Conservation (phyloP, 768 basidiomycete genomes). For the Rhizopogon sp. region DNA sequence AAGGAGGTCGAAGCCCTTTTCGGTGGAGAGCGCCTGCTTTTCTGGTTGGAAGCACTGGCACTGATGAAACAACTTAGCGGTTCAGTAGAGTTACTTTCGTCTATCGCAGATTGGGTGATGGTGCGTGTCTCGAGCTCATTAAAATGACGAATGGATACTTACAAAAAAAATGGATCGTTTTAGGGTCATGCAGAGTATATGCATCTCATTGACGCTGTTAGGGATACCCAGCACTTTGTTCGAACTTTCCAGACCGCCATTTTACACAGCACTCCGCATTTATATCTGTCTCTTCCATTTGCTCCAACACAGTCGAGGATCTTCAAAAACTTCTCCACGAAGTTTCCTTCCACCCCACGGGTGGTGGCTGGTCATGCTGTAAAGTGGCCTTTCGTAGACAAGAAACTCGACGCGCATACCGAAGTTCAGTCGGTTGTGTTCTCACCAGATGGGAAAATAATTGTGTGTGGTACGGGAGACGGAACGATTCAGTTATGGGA, state of each 20-base stretch:
- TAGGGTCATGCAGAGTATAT: neutral
- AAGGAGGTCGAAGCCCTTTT: slow-evolving; percentile 1
- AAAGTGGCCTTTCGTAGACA: neutral
- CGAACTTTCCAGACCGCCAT: neutral
- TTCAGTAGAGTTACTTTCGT: neutral
- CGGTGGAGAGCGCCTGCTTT: slow-evolving; percentile 2
- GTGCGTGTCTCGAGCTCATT: too few relatives aligned
- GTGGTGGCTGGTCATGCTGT: neutral
- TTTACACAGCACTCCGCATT: slow-evolving; percentile 15
- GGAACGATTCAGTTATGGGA: slow-evolving; percentile 7
- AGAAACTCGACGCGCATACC: neutral
- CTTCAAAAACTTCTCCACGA: too few relatives aligned
- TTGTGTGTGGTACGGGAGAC: slow-evolving; percentile 4
- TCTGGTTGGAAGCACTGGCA: slow-evolving; percentile 1
- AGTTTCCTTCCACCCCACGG: neutral
- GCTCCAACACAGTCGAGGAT: slow-evolving; percentile 10
- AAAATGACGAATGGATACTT: too few relatives aligned
- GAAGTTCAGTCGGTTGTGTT: slow-evolving; percentile 1
- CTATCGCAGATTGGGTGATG: neutral
- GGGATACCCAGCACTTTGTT: neutral
- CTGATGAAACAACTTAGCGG: neutral
- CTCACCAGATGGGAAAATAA: slow-evolving; percentile 3
- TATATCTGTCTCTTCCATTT: slow-evolving; percentile 28
- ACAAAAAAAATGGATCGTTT: too few relatives aligned
- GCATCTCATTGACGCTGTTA: neutral